Percentiles rank a stretch among this genome's conserved stretches.
Evolutionary conservation across 768 basidiomycete species (phyloP).

Genomic region (Boletellus sp.): DNA sequence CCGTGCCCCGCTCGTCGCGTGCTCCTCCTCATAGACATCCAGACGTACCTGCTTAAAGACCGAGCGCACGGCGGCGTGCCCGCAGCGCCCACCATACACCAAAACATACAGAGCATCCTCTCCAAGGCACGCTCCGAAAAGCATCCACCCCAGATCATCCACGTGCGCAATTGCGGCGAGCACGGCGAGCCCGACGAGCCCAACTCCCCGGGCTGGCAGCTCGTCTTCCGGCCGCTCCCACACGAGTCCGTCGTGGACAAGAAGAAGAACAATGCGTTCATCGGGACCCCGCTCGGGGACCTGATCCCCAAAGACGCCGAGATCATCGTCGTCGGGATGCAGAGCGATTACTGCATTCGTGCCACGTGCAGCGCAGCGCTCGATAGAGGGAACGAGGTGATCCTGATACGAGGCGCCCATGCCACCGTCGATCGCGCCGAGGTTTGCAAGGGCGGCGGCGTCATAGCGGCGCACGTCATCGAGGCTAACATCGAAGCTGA

Average conservation of each 20-base stretch:
- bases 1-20: slow-evolving; percentile 35
- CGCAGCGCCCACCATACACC: slow-evolving; percentile 36
- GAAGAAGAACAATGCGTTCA: slow-evolving; percentile 67
- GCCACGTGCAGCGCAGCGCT: slow-evolving; percentile 60
- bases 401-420: slow-evolving; percentile 62
- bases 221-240: slow-evolving; percentile 49
- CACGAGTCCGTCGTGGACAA: slow-evolving; percentile 61
- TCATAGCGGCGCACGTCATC: slow-evolving; percentile 49
- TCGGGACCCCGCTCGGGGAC: slow-evolving; percentile 50
- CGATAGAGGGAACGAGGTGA: slow-evolving; percentile 60
- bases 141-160: slow-evolving; percentile 56
- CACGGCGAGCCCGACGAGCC: slow-evolving; percentile 58
- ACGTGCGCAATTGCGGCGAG: slow-evolving; percentile 66
- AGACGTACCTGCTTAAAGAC: slow-evolving; percentile 46
- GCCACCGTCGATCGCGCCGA: slow-evolving; percentile 66
- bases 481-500: slow-evolving; percentile 62
- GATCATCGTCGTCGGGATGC: slow-evolving; percentile 63
- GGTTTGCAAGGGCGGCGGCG: slow-evolving; percentile 53
- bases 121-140: slow-evolving; percentile 43
- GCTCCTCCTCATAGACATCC: slow-evolving; percentile 59
- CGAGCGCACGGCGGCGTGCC: slow-evolving; percentile 55
- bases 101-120: slow-evolving; percentile 51
- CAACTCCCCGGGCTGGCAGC: slow-evolving; percentile 54
- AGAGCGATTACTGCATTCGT: slow-evolving; percentile 60
- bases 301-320: slow-evolving; percentile 52